Evolutionary conservation across 148 eudicot species (phyloP).

Genomic region (Rhododendron simsii): DNA sequence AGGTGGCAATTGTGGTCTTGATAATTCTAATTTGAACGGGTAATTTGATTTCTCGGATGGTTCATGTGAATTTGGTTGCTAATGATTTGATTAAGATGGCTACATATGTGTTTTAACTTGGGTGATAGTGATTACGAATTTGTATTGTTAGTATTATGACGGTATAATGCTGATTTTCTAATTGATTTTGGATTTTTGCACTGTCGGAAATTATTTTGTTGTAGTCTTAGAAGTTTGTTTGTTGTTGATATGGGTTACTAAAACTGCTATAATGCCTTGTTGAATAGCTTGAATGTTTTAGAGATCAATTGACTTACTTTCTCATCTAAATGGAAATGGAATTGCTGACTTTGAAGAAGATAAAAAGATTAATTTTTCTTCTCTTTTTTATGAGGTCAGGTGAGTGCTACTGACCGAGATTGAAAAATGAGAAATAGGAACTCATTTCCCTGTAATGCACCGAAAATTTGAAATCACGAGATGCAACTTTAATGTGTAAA

Average conservation of each 20-base stretch:
- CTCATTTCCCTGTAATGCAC: no score
- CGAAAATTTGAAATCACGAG: no score
- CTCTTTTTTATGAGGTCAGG: no score
- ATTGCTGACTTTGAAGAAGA: background rate
- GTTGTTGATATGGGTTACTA: slow-evolving; percentile 1
- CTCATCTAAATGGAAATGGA: background rate
- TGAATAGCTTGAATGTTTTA: background rate
- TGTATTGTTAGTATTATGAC: background rate
- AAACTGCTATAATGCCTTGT: background rate
- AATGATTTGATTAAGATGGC: background rate
- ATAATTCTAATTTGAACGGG: background rate
- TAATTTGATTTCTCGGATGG: background rate
- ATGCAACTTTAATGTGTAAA: no score
- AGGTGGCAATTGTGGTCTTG: background rate
- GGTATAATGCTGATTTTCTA: background rate
- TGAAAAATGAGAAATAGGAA: no score
- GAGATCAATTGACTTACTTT: background rate
- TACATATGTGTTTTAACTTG: background rate
- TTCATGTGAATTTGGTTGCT: background rate
- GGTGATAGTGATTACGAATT: background rate
- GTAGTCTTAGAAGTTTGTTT: background rate
- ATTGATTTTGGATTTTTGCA: background rate
- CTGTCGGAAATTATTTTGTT: background rate
- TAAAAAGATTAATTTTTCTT: no score
- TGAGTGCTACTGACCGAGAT: no score